Evolutionary conservation across 768 basidiomycete genomes (phyloP).

Genomic region (Hypholoma sublateritium): DNA sequence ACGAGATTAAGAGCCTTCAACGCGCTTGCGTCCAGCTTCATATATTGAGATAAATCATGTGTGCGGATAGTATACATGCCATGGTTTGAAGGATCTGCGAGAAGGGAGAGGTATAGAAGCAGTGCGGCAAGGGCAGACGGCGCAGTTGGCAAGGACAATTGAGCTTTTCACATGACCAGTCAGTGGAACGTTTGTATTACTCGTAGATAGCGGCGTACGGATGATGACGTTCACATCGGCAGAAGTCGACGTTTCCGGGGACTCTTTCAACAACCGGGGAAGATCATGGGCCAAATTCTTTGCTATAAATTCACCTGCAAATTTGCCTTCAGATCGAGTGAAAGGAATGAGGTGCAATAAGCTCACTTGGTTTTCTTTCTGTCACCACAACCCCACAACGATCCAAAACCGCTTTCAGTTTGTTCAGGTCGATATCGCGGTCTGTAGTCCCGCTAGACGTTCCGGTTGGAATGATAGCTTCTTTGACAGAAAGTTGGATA

Average conservation of each 20-base stretch:
- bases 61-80: slow-evolving; percentile 78
- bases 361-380: slow-evolving; percentile 82
- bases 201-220: slow-evolving; percentile 37
- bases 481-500: slow-evolving; percentile 97
- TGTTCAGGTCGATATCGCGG: slow-evolving; percentile 85
- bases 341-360: background rate
- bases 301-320: slow-evolving; percentile 77
- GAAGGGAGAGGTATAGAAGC: slow-evolving; percentile 76
- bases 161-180: slow-evolving; percentile 47
- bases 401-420: slow-evolving; percentile 83
- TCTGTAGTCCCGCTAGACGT: slow-evolving; percentile 71
- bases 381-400: slow-evolving; percentile 90
- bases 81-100: slow-evolving; percentile 75
- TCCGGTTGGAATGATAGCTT: slow-evolving; percentile 83
- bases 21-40: slow-evolving; percentile 95
- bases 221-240: slow-evolving; percentile 53
- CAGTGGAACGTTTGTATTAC: background rate
- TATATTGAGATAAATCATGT: slow-evolving; percentile 91
- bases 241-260: slow-evolving; percentile 36
- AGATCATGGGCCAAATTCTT: slow-evolving; percentile 83
- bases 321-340: background rate
- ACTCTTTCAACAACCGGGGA: slow-evolving; percentile 60
- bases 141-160: slow-evolving; percentile 73
- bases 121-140: slow-evolving; percentile 82
- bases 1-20: slow-evolving; percentile 85